Base-by-base conservation (phyloP, 495 filamentous ascomycete genomes). In the Saxophila tyrrhenica region DNA sequence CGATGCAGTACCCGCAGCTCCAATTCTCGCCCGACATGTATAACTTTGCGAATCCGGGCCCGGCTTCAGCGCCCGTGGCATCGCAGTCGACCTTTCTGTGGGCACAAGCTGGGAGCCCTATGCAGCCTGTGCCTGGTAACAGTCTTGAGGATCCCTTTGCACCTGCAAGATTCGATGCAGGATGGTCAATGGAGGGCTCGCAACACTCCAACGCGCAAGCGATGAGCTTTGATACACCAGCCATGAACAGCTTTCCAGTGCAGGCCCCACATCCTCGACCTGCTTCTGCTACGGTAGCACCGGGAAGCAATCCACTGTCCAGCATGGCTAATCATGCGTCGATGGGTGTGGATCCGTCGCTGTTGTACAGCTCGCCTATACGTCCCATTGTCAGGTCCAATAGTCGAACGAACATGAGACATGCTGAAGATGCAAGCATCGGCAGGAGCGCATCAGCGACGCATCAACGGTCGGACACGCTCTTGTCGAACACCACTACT, bases 41-140 rank as follows among this genome's bases (percentile, higher is more conserved):
- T 60, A 77, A 79, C 24, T 82, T 88, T 58, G 78, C 78, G 11
- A 76, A 84, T 54, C 78, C 85, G 1, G 84, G 85, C 25, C 81
- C 87, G 0, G 78, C 83, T 38, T 75, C 80, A 5, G 85, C 82
- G 20, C 80, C 84, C 9, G 75, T 77, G 49, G 83, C 83, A 53
- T 76, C 75, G 7, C 79, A 83, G 57, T 75, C 82, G 39, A 78
- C 80, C 50, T 65, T 83, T 23, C 89, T 89, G 64, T 92, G 86
- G 86, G 87, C 90, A 55, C 72, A 83, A 15, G 75, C 80, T 47
- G 54, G 35, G 19, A 55, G 54, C 44, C 53, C 60, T 2, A 55
- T 38, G 9, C 16, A 38, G 7, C 39, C 0, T 52, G 19, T 21
- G 32, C 24, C 54, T 54, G 1, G 49, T 60, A 17, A 25, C 48